A percentile compares a stretch with the other conserved stretches of the same genome.
These are phyloP conservation scores for Xerocomellus dryophilus DNA, from an alignment of 768 basidiomycete genomes.

Conservation along the genomic window DNA sequence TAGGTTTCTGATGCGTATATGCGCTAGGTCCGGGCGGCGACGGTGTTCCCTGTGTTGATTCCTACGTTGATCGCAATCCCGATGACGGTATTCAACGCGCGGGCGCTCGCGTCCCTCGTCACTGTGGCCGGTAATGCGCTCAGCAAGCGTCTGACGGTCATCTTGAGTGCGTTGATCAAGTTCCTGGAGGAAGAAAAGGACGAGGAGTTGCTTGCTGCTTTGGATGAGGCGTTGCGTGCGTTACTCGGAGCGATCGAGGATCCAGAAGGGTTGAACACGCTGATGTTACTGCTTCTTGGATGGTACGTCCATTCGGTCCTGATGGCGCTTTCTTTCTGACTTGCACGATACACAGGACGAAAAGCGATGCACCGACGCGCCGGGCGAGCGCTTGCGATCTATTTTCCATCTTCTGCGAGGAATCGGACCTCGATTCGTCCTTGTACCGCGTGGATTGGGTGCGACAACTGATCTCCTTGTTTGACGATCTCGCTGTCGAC, in stretches of 20 bases:
- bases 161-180: constrained; percentile 77
- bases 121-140: constrained; percentile 91
- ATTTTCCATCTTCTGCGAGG: constrained; percentile 81
- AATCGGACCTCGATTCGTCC: constrained; percentile 74
- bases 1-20: background rate
- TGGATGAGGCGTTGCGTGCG: constrained; percentile 72
- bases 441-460: constrained; percentile 94
- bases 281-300: constrained; percentile 86
- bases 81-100: constrained; percentile 93
- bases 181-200: constrained; percentile 67
- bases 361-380: constrained; percentile 63
- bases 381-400: constrained; percentile 77
- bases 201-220: constrained; percentile 65
- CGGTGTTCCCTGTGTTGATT: constrained; percentile 95
- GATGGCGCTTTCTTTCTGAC: background rate
- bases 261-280: constrained; percentile 80
- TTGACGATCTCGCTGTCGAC: constrained; percentile 72
- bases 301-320: constrained; percentile 54
- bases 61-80: constrained; percentile 88
- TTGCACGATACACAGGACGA: constrained; percentile 58
- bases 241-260: constrained; percentile 79
- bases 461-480: constrained; percentile 75
- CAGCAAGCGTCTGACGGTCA: constrained; percentile 75
- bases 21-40: constrained; percentile 80
- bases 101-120: constrained; percentile 85